Evolutionary conservation across 139 green algal genomes (phyloP), one percentile per base, ranked within the genome.

Genomic region (Yamagishiella unicocca): DNA sequence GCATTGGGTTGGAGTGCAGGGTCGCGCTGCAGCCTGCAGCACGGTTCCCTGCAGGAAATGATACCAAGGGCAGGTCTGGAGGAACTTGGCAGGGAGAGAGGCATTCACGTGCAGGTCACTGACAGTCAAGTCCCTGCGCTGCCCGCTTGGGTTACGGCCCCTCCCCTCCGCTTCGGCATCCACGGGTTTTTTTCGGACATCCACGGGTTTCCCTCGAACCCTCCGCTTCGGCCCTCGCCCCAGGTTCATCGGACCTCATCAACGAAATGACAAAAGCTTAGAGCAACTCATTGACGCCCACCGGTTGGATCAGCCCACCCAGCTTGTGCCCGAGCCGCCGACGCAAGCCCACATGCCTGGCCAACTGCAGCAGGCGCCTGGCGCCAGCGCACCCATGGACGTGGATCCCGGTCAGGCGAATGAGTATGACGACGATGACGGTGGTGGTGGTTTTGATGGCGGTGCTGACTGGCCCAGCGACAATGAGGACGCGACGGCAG

Each of bases 401-500:
- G 61, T n/a, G 61, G 77, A 88, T 25, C 35, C 1, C 22, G 74
- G 33, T 58, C 40, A 68, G n/a, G 29, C 54, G 4, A 29, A 29
- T 29, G 73, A 85, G 33, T 70, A 38, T 7, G 72, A 24, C 40
- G 81, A 73, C 25, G 73, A 90, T 43, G 82, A 74, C 27, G 83
- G 37, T 27, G 55, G 61, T 21, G 83, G 79, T 1, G 58, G 58
- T n/a, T 58, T 38, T n/a, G 62, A n/a, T 2, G 77, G 55, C 22
- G 62, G 40, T 1, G 79, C 42, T 38, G 79, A 88, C 61, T 78
- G 89, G 19, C 87, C 70, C 33, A 61, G 45, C 7, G 81, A 79
- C 50, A 45, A 87, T 33, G 81, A 87, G 22, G 33, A 5, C 2
- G 45, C 2, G 62, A 21, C 61, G 77, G 76, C 24, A n/a, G 45